Base-by-base conservation (phyloP, 169 alveolate genomes). In the Ichthyophthirius multifiliis region DNA sequence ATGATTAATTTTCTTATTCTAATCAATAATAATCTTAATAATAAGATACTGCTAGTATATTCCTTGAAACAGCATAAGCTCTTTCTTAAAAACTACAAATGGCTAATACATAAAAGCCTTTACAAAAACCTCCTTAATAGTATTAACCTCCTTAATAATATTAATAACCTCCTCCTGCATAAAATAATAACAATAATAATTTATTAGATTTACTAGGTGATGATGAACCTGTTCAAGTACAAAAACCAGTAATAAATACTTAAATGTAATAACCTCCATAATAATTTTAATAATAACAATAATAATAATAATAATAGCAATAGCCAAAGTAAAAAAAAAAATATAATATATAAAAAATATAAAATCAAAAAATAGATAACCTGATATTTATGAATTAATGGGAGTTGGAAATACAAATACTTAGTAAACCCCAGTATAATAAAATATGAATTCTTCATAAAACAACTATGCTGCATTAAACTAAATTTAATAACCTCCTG, bases 151-250 rank as follows among this genome's bases (percentile, higher is more conserved):
- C 71, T 55, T n/a, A n/a, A n/a, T n/a, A n/a, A n/a, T n/a, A n/a
- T n/a, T n/a, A n/a, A n/a, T n/a, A n/a, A n/a, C n/a, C n/a, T n/a
- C n/a, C n/a, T n/a, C n/a, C n/a, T n/a, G n/a, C n/a, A n/a, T n/a
- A n/a, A n/a, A n/a, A n/a, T n/a, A n/a, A n/a, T n/a, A 55, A 55
- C 16, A 16, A 16, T 10, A 55, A 16, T 7, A 55, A 15, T 16
- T 27, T 55, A 5, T 10, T 15, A 10, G 12, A 15, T 15, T 55
- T 55, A 55, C 18, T 15, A 34, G 71, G 31, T 55, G 71, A 55
- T 55, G 71, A 55, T 55, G 71, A 55, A 27, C 71, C 71, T 55
- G 15, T 39, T 55, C n/a, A n/a, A n/a, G n/a, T n/a, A n/a, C n/a
- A n/a, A n/a, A n/a, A n/a, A n/a, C n/a, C n/a, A n/a, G n/a, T n/a